Evolutionary conservation across 2,329 filamentous ascomycete species (phyloP).

Genomic region (Penicillium polonicum): DNA sequence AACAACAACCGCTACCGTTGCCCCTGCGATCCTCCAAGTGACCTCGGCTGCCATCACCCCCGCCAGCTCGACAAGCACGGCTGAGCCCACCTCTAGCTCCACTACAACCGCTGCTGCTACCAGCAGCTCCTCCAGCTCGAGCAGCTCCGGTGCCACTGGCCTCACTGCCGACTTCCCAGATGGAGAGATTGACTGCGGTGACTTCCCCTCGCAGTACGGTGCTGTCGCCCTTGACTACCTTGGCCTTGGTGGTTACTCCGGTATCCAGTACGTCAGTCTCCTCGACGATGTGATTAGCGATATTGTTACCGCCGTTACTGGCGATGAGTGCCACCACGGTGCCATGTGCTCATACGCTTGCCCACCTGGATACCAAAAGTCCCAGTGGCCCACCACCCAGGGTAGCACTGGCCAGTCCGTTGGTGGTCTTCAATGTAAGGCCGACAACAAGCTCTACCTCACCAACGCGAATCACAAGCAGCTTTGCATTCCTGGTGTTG

Average conservation of each 20-base stretch:
- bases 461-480: conserved; percentile 66
- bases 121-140: conserved; percentile 24
- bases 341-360: conserved; percentile 91
- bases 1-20: conserved; percentile 31
- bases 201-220: conserved; percentile 80
- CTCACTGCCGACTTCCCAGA: conserved; percentile 71
- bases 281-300: conserved; percentile 58
- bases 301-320: conserved; percentile 64
- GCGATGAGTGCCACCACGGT: conserved; percentile 60
- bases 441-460: conserved; percentile 73
- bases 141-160: conserved; percentile 48
- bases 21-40: conserved; percentile 54
- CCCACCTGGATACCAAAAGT: conserved; percentile 86
- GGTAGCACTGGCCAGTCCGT: conserved; percentile 79
- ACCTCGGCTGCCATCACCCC: conserved; percentile 41
- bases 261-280: conserved; percentile 67
- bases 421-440: conserved; percentile 75
- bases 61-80: conserved; percentile 21
- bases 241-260: conserved; percentile 71
- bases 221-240: conserved; percentile 70
- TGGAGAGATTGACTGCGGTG: conserved; percentile 66
- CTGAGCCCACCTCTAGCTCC: conserved; percentile 21
- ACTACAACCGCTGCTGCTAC: conserved; percentile 23
- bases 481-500: conserved; percentile 73
- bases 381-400: conserved; percentile 80